Evolutionary conservation across 352 stramenopile species (phyloP).

Genomic region (Saprolegnia parasitica): DNA sequence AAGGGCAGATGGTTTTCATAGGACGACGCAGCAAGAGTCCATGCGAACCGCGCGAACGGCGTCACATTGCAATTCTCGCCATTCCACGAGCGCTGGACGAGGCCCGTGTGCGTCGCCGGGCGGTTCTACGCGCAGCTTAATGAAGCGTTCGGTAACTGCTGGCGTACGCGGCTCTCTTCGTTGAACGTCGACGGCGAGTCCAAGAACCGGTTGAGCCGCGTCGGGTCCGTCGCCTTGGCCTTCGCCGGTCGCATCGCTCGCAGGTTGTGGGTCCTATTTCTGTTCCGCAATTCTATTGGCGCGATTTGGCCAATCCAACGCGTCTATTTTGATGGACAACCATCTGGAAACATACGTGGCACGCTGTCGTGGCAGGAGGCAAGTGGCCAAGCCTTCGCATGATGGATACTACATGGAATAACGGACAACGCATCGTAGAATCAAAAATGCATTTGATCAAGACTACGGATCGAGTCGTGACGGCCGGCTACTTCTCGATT

Average conservation of each 20-base stretch:
- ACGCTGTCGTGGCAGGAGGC: too few relatives aligned
- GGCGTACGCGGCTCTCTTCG: conserved; percentile 14
- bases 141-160: not conserved
- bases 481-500: too few relatives aligned
- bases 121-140: not conserved
- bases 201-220: conserved; percentile 18
- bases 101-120: conserved; percentile 14
- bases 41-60: conserved; percentile 11
- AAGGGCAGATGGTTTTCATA: not conserved
- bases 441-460: too few relatives aligned
- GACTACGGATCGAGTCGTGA: too few relatives aligned
- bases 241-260: not conserved
- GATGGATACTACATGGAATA: too few relatives aligned
- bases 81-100: conserved; percentile 25
- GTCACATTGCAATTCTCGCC: conserved; percentile 25
- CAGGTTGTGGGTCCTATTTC: too few relatives aligned
- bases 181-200: conserved; percentile 23
- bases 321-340: too few relatives aligned
- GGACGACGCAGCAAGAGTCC: not conserved
- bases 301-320: too few relatives aligned
- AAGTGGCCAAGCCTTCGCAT: too few relatives aligned
- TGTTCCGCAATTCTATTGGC: too few relatives aligned
- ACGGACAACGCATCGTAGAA: too few relatives aligned
- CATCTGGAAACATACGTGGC: too few relatives aligned
- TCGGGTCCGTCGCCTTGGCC: conserved; percentile 25